phyloP scores from a whole-genome alignment of 805 yeast species.

The Yarrowia alimentaria region DNA sequence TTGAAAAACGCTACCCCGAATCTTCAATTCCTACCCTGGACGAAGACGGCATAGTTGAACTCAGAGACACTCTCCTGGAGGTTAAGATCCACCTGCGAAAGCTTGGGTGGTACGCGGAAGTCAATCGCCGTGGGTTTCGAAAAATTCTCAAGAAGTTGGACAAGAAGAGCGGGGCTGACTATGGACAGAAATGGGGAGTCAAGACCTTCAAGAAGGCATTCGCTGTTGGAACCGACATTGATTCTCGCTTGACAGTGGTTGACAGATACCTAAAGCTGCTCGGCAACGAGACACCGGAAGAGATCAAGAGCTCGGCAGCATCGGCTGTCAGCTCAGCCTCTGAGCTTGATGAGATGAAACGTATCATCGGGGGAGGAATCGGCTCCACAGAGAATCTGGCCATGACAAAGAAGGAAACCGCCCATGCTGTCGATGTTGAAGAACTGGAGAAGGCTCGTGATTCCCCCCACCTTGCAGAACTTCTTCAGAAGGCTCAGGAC shows the following conservation, averaged over 20 bases:
- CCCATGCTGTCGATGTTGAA: neutral
- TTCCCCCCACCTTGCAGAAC: conserved; percentile 4
- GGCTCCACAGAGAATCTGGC: neutral
- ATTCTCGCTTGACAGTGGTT: conserved; percentile 46
- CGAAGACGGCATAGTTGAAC: conserved; percentile 59
- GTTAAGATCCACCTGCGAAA: conserved; percentile 73
- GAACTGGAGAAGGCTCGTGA: conserved; percentile 1
- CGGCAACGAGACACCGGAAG: conserved; percentile 6
- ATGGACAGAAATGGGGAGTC: conserved; percentile 57
- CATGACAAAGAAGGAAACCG: conserved; percentile 6
- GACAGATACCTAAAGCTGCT: conserved; percentile 40
- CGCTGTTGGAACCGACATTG: conserved; percentile 65
- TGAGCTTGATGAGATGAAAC: conserved; percentile 16
- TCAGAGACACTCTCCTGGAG: conserved; percentile 68
- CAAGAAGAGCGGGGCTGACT: conserved; percentile 67
- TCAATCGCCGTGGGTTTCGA: conserved; percentile 83
- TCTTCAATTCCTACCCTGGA: conserved; percentile 35
- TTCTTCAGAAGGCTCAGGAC: conserved; percentile 14
- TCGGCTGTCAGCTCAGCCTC: conserved; percentile 3
- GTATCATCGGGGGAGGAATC: neutral
- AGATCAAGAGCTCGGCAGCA: neutral
- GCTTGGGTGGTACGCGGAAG: conserved; percentile 90
- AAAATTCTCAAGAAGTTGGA: conserved; percentile 89
- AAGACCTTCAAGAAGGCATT: conserved; percentile 74
- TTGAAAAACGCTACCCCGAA: conserved; percentile 40